phyloP scores from a whole-genome alignment of 805 yeast genomes.

The Starmerella kuoi region DNA sequence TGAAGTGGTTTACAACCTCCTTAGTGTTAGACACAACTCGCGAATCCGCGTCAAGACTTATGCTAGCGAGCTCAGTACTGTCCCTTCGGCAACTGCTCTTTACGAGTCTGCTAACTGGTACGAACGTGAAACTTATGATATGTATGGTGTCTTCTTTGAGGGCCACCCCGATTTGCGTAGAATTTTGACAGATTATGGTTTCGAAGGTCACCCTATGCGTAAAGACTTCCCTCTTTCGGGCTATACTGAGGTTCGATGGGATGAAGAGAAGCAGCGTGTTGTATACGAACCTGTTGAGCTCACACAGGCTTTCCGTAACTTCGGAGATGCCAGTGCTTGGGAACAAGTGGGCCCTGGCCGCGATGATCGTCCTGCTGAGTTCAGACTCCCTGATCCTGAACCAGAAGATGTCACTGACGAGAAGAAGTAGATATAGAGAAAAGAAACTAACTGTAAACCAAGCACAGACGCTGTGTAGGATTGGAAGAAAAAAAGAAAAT shows the following conservation, averaged over 20 bases:
- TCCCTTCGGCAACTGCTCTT: conserved; percentile 62
- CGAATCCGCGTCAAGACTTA: conserved; percentile 81
- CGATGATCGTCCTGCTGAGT: conserved; percentile 67
- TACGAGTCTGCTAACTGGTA: conserved; percentile 81
- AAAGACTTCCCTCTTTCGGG: conserved; percentile 91
- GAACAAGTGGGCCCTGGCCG: conserved; percentile 83
- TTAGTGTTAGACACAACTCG: conserved; percentile 72
- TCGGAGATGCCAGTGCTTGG: conserved; percentile 84
- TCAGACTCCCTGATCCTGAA: conserved; percentile 71
- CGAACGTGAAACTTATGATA: conserved; percentile 79
- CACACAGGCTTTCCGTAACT: conserved; percentile 87
- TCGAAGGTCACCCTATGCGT: conserved; percentile 83
- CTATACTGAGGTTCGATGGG: conserved; percentile 80
- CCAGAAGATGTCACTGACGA: conserved; percentile 47
- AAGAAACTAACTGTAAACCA: neutral
- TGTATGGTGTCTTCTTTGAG: conserved; percentile 78
- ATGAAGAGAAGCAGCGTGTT: conserved; percentile 79
- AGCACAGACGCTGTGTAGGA: neutral
- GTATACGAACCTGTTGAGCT: conserved; percentile 83
- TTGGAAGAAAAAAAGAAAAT: neutral
- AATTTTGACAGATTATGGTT: conserved; percentile 83
- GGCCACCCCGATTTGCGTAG: conserved; percentile 84
- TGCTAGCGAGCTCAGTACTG: conserved; percentile 70
- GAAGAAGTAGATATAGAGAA: conserved; percentile 26
- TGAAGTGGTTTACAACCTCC: conserved; percentile 73